Conservation (phyloP, 2,329 filamentous ascomycete genomes). For the Aspergillus intermedius region DNA sequence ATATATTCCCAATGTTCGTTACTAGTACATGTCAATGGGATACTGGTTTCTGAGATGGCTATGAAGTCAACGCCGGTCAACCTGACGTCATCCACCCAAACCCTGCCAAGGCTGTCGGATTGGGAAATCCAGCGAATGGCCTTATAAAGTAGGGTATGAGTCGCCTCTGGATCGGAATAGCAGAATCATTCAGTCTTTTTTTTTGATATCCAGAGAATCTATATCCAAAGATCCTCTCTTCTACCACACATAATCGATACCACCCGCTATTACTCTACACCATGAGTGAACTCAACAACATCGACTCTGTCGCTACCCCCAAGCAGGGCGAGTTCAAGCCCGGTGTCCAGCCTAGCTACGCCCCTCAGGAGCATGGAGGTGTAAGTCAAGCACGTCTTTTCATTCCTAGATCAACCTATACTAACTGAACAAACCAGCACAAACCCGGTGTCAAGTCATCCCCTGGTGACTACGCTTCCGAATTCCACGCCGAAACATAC, state of each 20-base stretch:
- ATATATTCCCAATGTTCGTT: too few relatives aligned
- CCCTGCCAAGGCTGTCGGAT: neutral
- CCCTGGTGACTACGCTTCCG: conserved; percentile 50
- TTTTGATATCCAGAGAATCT: too few relatives aligned
- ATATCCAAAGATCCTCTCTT: too few relatives aligned
- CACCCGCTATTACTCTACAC: neutral
- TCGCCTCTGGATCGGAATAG: neutral
- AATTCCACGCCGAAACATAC: conserved; percentile 57
- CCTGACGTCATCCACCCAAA: conserved; percentile 15
- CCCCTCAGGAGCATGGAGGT: neutral
- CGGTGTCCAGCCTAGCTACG: conserved; percentile 9
- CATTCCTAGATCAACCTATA: neutral
- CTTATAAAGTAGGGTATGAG: neutral
- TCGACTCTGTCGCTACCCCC: conserved; percentile 45
- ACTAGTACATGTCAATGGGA: too few relatives aligned
- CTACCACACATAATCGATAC: too few relatives aligned
- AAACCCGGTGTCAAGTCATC: conserved; percentile 55
- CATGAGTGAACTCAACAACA: conserved; percentile 35
- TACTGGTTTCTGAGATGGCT: neutral
- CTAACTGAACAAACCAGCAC: conserved; percentile 45
- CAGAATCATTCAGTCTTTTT: too few relatives aligned
- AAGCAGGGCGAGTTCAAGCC: conserved; percentile 52
- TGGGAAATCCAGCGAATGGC: neutral
- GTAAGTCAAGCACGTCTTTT: conserved; percentile 41
- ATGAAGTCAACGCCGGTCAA: conserved; percentile 14